These are phyloP conservation scores for Rhododendron mucronatum DNA, from an alignment of 148 eudicot species.

Conservation along the genomic window DNA sequence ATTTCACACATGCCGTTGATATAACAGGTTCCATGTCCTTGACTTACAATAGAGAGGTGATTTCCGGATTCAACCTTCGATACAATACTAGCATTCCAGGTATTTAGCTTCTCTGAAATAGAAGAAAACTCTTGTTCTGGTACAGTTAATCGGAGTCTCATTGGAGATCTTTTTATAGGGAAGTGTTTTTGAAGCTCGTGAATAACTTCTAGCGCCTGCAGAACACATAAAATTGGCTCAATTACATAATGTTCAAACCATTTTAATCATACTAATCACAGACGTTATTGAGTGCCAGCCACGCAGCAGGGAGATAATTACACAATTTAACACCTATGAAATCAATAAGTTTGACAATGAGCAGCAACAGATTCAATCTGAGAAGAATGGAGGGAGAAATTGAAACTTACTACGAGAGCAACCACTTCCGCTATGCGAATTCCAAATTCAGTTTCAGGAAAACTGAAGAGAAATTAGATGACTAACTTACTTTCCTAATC, in stretches of 20 bases:
- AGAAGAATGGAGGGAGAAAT: background rate
- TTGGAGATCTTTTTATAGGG: conserved; percentile 86
- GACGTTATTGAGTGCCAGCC: background rate
- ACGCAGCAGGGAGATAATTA: background rate
- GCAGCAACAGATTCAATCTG: background rate
- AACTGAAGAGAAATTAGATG: background rate
- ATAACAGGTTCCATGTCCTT: background rate
- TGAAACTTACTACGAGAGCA: background rate
- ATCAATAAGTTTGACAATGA: background rate
- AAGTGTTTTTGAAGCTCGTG: conserved; percentile 25
- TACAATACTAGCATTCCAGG: conserved; percentile 56
- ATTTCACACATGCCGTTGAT: background rate
- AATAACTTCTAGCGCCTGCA: conserved; percentile 7
- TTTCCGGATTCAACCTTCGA: conserved; percentile 71
- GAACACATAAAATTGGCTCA: background rate
- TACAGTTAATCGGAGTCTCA: conserved; percentile 63
- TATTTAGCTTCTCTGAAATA: conserved; percentile 53
- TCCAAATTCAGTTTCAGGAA: background rate
- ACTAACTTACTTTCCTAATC: background rate
- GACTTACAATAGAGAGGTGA: conserved; percentile 75
- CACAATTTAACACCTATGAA: background rate
- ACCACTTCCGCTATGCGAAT: background rate
- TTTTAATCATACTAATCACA: background rate
- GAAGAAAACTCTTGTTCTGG: conserved; percentile 41
- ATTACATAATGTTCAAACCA: background rate